Base-by-base conservation (phyloP, 2,329 filamentous ascomycete genomes). In the Paraphoma chrysanthemicola region DNA sequence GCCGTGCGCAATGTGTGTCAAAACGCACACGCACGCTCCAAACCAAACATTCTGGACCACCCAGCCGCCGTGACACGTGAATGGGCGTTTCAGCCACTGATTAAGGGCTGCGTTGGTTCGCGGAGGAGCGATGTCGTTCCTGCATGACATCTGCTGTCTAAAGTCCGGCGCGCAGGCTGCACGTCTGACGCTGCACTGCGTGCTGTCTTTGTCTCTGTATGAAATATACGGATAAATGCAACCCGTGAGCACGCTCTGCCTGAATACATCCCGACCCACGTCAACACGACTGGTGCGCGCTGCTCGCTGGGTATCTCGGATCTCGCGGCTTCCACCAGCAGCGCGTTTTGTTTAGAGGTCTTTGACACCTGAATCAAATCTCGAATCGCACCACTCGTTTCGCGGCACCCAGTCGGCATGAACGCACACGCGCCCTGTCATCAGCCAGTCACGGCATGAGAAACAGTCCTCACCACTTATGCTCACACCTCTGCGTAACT, bases 31-130 rank as follows among this genome's bases (percentile, higher is more conserved):
- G 33, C 33, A 36, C 33, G 14, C 33, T 36, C 10, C 10, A 58
- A 60, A 60, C 57, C 43, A 60, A 58, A 58, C 57, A 49, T 16
- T 44, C 48, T 36, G 29, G 43, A 42, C 57, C 54, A 38, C 12
- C 30, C 49, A 36, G 49, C 33, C 33, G 33, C 33, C 33, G 33
- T 36, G 23, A 41, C 51, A 45, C 50, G 49, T 45, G 39, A 51
- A 45, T 39, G 38, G 16, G 28, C 48, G 56, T 54, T 54, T 54
- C 56, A 58, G 12, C 43, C 43, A 44, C 51, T 51, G 47, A 51
- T 52, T 33, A 51, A 44, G 51, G 44, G 44, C 38, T 29, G 5
- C 18, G 23, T 23, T 23, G 23, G 23, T 23, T 23, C 23, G 23
- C 5, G 23, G 23, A 23, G 23, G 23, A 23, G 23, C 23, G 5